Conservation (phyloP, 129 eudicot genomes). For the Gnaphalium uliginosum region DNA sequence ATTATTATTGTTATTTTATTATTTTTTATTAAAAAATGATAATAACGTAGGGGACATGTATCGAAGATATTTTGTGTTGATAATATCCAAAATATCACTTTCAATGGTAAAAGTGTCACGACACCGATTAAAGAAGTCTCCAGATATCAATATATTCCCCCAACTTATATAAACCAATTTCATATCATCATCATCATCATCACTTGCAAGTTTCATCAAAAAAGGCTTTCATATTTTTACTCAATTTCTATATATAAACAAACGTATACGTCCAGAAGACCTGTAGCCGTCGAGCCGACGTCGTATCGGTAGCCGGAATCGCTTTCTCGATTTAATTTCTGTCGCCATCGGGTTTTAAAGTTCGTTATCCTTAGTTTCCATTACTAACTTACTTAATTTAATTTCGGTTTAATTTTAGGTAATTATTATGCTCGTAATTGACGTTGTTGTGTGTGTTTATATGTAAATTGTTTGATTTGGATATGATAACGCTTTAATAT, state of each 20-base stretch:
- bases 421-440: neutral
- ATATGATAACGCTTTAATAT: constrained; percentile 3
- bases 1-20: no score
- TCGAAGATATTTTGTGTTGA: neutral
- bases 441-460: neutral
- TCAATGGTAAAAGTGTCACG: neutral
- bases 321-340: constrained; percentile 1
- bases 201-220: neutral
- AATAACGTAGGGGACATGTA: neutral
- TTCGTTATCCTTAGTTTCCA: constrained; percentile 38
- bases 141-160: neutral
- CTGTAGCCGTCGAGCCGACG: neutral
- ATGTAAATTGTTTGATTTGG: neutral
- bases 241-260: neutral
- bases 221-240: neutral
- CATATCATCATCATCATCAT: neutral
- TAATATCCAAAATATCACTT: neutral
- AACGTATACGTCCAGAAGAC: neutral
- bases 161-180: neutral
- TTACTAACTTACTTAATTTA: neutral
- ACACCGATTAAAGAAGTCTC: neutral
- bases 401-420: constrained; percentile 1
- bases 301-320: constrained; percentile 28
- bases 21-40: no score
- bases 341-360: constrained; percentile 27